Evolutionary conservation across 768 basidiomycete genomes (phyloP).

Genomic region (Postia placenta): DNA sequence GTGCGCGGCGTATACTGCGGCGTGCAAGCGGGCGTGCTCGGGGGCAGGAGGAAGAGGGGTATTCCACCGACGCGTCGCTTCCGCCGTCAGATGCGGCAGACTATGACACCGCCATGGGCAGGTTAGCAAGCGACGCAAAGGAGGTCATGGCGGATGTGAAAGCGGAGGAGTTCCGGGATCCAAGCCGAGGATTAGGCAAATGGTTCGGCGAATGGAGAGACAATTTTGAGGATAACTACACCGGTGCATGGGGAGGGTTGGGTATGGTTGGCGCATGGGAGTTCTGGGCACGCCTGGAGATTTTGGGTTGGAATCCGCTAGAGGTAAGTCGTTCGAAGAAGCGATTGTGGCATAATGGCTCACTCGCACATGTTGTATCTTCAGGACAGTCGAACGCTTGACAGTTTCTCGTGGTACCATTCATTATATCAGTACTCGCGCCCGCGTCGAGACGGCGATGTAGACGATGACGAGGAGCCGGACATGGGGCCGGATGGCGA

Average conservation of each 20-base stretch:
- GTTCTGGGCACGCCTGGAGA: conserved; percentile 87
- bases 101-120: conserved; percentile 55
- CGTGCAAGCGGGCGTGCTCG: conserved; percentile 20
- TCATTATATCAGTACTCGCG: conserved; percentile 75
- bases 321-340: conserved; percentile 57
- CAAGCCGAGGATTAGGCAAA: conserved; percentile 59
- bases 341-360: neutral
- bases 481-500: conserved; percentile 82
- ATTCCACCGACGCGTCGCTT: conserved; percentile 79
- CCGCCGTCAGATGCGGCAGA: conserved; percentile 61
- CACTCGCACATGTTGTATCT: neutral
- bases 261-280: conserved; percentile 89
- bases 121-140: conserved; percentile 44
- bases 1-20: conserved; percentile 46
- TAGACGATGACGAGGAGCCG: conserved; percentile 39
- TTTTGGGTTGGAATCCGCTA: conserved; percentile 83
- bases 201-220: conserved; percentile 70
- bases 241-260: conserved; percentile 84
- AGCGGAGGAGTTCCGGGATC: conserved; percentile 80
- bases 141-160: conserved; percentile 74
- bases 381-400: conserved; percentile 51
- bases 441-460: conserved; percentile 29
- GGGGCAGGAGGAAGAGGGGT: conserved; percentile 62
- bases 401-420: conserved; percentile 81
- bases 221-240: conserved; percentile 74